phyloP scores from a whole-genome alignment of 495 filamentous ascomycete genomes.

The Neurospora sp. region DNA sequence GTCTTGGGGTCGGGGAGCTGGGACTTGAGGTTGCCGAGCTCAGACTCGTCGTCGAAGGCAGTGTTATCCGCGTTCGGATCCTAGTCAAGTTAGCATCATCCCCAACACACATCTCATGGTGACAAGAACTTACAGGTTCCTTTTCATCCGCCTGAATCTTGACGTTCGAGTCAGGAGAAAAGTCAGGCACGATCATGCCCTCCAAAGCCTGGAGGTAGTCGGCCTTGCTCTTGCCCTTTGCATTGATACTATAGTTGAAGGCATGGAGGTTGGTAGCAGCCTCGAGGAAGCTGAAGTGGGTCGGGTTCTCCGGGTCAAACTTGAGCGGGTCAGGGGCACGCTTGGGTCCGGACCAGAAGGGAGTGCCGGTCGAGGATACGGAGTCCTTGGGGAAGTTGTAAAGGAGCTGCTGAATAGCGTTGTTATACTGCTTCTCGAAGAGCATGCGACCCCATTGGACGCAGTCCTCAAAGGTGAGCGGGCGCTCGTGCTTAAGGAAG shows the following conservation, averaged over 20 bases:
- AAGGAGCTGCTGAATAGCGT: constrained; percentile 90
- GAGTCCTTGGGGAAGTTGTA: constrained; percentile 98
- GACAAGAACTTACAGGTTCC: constrained; percentile 51
- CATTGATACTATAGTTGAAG: constrained; percentile 94
- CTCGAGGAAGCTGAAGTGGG: constrained; percentile 77
- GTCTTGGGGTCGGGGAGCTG: constrained; percentile 68
- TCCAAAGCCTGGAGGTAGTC: constrained; percentile 72
- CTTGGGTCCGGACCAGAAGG: constrained; percentile 98
- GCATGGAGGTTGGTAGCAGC: constrained; percentile 89
- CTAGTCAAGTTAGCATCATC: constrained; percentile 17
- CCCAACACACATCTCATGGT: no score
- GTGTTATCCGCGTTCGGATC: constrained; percentile 68
- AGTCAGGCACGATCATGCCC: constrained; percentile 94
- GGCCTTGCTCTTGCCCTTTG: constrained; percentile 54
- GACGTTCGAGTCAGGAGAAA: constrained; percentile 80
- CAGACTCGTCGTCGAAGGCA: constrained; percentile 58
- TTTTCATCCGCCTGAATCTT: constrained; percentile 96
- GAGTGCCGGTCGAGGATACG: constrained; percentile 72
- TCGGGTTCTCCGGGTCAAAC: constrained; percentile 74
- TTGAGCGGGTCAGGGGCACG: constrained; percentile 86
- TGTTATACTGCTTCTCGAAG: constrained; percentile 96
- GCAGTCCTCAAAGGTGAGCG: constrained; percentile 88
- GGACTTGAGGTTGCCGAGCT: constrained; percentile 56
- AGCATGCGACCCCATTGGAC: constrained; percentile 86
- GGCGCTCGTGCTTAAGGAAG: constrained; percentile 87